Evolutionary conservation across 768 basidiomycete species (phyloP), one percentile per base, ranked within the genome.

Genomic region (Psilocybe cyanescens): DNA sequence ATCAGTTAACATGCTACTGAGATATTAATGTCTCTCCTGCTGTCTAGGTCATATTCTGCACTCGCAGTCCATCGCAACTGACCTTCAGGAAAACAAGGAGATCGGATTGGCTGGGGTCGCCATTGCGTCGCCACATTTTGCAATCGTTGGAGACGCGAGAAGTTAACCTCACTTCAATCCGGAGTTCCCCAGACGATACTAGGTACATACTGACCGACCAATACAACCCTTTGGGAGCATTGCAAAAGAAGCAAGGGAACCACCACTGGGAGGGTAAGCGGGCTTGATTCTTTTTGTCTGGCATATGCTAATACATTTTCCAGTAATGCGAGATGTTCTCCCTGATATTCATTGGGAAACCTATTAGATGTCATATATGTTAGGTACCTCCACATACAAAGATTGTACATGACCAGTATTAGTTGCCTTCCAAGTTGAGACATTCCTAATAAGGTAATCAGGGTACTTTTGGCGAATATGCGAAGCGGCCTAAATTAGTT

Each of bases 11-110:
- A 45, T 37, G 5, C 35, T 47, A 3, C 11, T 16, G 6, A 16
- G 2, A 37, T 11, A n/a, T 51, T 4, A 51, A 12, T 24, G 12
- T 17, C 46, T 16, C 9, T 29, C 24, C 8, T 31, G 33, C 17
- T 14, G 24, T 44, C 24, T 19, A 95, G 95, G 90, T 94, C 14
- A 84, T 95, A 68, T 90, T 97, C 76, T 97, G 95, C 73, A 89
- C 88, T 0, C 75, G 79, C 28, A 85, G 87, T 9, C 46, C 76
- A 6, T 67, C 70, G 12, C 81, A 86, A 2, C 69, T 92, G 52
- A 80, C 80, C 11, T 89, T 93, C 80, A 85, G 90, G 35, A 68
- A 78, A 12, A 74, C 87, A 0, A 69, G 65, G 12, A 70, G 77
- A n/a, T 74, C 76, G 1, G 92, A 93, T 71, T 91, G 84, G 72